Base-by-base conservation (phyloP, 108 stramenopile species). In the Mediolabrus comicus region DNA sequence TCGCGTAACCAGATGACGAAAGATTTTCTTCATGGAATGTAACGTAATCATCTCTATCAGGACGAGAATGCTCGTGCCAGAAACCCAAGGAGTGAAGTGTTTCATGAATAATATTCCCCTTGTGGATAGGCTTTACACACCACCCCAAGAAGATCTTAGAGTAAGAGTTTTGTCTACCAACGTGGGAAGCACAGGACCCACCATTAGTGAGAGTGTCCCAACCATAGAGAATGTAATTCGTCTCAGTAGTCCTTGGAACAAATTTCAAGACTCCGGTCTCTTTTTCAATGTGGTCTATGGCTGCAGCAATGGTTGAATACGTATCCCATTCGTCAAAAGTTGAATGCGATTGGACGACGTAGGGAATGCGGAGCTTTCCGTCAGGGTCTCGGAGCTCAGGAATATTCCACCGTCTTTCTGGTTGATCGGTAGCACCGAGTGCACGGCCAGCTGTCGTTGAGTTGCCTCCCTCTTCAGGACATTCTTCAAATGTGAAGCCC, bases 21-120 rank as follows among this genome's bases (percentile, higher is more conserved):
- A 85, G 53, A 31, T 83, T 83, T 52, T 63, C 67, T 19, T 29
- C 62, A 6, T 65, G 32, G 17, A 82, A 61, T 9, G 14, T 53
- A 25, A 85, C 64, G 59, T 80, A 54, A 11, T 76, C 67, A 51
- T 85, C 80, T n/a, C 84, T 67, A 67, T 85, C 84, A 2, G 81
- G 72, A 0, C 84, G 41, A 11, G 59, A 60, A 17, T 85, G 84
- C 64, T 82, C 84, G 31, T 85, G 84, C 78, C 74, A 83, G 51
- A 83, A 85, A n/a, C 84, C 84, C 13, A 85, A 26, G 2, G 81
- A 65, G 60, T 85, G 84, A 22, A 85, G 41, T 33, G 76, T 61
- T 28, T 83, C 81, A 59, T 85, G 84, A 7, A 71, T 51, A 16
- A 77, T 71, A 41, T 57, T 70, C 25, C 76, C 76, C 32, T 32